Conservation (phyloP, 148 eudicot genomes). For the Polygonum aviculare region DNA sequence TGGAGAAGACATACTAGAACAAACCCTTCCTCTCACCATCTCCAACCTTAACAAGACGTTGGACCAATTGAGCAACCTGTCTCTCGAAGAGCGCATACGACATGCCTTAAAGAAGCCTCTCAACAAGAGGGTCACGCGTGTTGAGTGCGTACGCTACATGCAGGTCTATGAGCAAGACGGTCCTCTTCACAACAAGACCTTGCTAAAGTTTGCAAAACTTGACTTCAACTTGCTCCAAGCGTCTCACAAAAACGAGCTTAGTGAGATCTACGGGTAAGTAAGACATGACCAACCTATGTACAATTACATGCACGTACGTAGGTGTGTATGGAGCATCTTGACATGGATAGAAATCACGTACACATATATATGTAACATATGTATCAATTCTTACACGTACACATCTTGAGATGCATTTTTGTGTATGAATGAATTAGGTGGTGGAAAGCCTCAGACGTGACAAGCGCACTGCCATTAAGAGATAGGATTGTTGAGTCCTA, state of each 20-base stretch:
- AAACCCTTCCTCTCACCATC: slow-evolving; percentile 22
- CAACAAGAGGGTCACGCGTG: slow-evolving; percentile 18
- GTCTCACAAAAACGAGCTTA: slow-evolving; percentile 23
- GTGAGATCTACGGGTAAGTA: slow-evolving; percentile 16
- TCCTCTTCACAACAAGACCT: background rate
- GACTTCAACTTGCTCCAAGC: slow-evolving; percentile 29
- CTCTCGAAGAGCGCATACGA: background rate
- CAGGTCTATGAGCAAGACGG: slow-evolving; percentile 20
- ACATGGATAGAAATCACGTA: background rate
- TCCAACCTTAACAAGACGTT: slow-evolving; percentile 11
- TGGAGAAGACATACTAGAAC: slow-evolving; percentile 29
- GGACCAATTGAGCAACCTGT: background rate
- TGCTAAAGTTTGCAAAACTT: slow-evolving; percentile 23
- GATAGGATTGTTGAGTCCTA: slow-evolving; percentile 4
- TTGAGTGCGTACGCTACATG: slow-evolving; percentile 22
- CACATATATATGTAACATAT: too few species aligned
- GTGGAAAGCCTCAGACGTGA: slow-evolving; percentile 23
- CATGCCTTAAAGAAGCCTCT: slow-evolving; percentile 21
- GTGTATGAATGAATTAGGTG: slow-evolving; percentile 19
- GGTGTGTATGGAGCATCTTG: background rate
- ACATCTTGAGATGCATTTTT: too few species aligned
- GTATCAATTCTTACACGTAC: too few species aligned
- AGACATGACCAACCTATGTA: too few species aligned
- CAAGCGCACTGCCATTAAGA: slow-evolving; percentile 10
- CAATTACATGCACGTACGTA: too few species aligned